Conservation (phyloP, 148 eudicot genomes). For the Dianthus caryophyllus region DNA sequence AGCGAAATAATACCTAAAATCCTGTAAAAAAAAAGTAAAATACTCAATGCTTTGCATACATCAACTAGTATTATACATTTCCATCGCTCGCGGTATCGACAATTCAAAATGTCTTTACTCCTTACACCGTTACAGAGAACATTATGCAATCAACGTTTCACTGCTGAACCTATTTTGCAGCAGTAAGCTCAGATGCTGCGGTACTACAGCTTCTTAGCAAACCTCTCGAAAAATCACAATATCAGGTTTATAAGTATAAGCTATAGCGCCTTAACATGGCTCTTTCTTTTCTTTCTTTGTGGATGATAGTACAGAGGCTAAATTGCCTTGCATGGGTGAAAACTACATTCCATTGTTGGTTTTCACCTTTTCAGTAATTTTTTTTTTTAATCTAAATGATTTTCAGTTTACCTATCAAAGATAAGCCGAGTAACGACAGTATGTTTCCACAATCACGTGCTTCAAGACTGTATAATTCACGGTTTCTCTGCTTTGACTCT, state of each 20-base stretch:
- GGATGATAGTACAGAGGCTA: not conserved
- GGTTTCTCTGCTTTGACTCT: not conserved
- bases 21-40: slow-evolving; percentile 1
- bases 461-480: not conserved
- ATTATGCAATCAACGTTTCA: not conserved
- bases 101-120: not conserved
- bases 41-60: slow-evolving; percentile 3
- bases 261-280: not conserved
- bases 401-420: not conserved
- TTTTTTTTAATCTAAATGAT: not conserved
- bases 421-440: not conserved
- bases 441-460: not conserved
- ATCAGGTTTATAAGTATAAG: not conserved
- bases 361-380: not conserved
- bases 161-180: not conserved
- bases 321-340: not conserved
- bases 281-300: not conserved
- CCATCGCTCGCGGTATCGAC: not conserved
- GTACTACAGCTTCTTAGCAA: not conserved
- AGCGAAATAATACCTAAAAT: too few relatives aligned
- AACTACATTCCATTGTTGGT: not conserved
- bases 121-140: slow-evolving; percentile 2
- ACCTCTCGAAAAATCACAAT: slow-evolving; percentile 1
- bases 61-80: slow-evolving; percentile 7
- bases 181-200: slow-evolving; percentile 6